Percentiles rank a stretch among this genome's conserved stretches.
phyloP scores from a whole-genome alignment of 345 rosid species.

The Chamaenerion angustifolium region DNA sequence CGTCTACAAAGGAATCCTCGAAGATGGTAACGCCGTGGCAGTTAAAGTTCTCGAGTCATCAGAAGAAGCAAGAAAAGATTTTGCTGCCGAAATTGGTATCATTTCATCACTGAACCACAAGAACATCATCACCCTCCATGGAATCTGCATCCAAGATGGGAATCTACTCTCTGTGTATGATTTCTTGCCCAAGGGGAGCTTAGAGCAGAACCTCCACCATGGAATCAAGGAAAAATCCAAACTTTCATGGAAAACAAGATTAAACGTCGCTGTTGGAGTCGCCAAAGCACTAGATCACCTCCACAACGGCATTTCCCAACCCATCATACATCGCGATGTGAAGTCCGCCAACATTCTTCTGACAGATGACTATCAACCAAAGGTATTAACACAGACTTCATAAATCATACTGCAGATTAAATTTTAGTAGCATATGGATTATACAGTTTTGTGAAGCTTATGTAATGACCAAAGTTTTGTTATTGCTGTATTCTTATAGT shows the following conservation, averaged over 20 bases:
- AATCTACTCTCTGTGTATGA: constrained; percentile 62
- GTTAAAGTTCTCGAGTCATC: constrained; percentile 60
- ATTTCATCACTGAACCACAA: constrained; percentile 56
- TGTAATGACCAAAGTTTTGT: background rate
- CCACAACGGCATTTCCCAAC: constrained; percentile 49
- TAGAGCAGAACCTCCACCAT: constrained; percentile 71
- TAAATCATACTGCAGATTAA: no score
- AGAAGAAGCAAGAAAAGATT: constrained; percentile 46
- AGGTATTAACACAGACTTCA: constrained; percentile 27
- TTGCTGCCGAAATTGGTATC: constrained; percentile 58
- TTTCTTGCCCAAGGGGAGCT: constrained; percentile 56
- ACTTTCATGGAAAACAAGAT: constrained; percentile 57
- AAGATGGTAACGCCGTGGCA: constrained; percentile 58
- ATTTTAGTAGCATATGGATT: no score
- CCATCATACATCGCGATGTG: constrained; percentile 85
- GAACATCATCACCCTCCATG: constrained; percentile 47
- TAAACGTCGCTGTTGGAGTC: constrained; percentile 41
- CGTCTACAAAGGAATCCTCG: constrained; percentile 64
- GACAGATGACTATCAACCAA: constrained; percentile 51
- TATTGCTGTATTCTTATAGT: constrained; percentile 23
- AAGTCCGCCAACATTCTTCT: constrained; percentile 90
- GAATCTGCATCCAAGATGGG: constrained; percentile 40
- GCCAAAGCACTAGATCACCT: constrained; percentile 68
- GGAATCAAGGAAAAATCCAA: constrained; percentile 19
- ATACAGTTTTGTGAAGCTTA: no score